Conservation (phyloP, 441 rosid genomes). For the Populus hybrid region DNA sequence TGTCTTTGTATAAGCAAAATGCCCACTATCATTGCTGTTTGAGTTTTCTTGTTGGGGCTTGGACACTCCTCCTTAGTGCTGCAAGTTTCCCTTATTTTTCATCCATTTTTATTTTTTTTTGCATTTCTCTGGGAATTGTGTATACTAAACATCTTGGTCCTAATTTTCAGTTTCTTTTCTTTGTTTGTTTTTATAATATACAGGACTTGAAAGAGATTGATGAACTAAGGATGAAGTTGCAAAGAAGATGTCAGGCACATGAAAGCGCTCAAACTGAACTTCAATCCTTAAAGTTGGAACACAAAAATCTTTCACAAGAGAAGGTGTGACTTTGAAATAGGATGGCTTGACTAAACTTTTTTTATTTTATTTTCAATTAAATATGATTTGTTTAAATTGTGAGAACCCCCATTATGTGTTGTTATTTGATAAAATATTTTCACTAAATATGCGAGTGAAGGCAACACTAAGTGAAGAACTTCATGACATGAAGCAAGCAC, state of each 20-base stretch:
- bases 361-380: not conserved
- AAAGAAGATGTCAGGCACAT: conserved; percentile 49
- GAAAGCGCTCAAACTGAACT: conserved; percentile 53
- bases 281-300: conserved; percentile 57
- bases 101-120: not conserved
- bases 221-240: conserved; percentile 45
- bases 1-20: not conserved
- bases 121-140: not conserved
- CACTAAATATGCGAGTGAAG: conserved; percentile 37
- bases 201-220: conserved; percentile 58
- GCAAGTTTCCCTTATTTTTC: not conserved
- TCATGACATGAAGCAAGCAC: conserved; percentile 50
- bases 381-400: conserved; percentile 1
- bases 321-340: conserved; percentile 45
- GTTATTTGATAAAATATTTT: conserved; percentile 1
- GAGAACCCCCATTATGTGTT: conserved; percentile 5
- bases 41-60: not conserved
- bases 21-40: not conserved
- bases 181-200: conserved; percentile 21
- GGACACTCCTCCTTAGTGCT: not conserved
- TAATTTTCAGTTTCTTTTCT: conserved; percentile 3
- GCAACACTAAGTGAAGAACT: conserved; percentile 63
- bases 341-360: not conserved
- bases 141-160: not conserved
- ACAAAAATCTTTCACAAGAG: conserved; percentile 48